Evolutionary conservation across 441 rosid genomes (phyloP), one percentile per base, ranked within the genome.

Genomic region (Sinapis alba): DNA sequence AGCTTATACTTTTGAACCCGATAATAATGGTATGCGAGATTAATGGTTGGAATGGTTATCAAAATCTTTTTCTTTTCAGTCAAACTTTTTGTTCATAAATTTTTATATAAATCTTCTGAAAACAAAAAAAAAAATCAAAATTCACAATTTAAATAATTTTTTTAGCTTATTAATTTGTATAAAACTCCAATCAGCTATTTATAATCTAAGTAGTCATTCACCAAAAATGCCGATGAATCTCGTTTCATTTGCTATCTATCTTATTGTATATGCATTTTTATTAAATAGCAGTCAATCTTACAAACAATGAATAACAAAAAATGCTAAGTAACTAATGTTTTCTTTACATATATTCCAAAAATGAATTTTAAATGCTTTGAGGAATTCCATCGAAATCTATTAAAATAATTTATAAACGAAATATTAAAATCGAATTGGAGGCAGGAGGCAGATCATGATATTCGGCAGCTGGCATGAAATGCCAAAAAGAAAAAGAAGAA

Each of bases 341-440:
- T 34, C 41, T 34, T 34, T 34, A 38, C 68, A n/a, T 65, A 9
- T 26, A n/a, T 66, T 50, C 27, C 6, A 66, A 66, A 50, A 28
- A 16, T 15, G 11, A 45, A 27, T 27, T 18, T 8, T 12, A 51
- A n/a, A 12, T n/a, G n/a, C 12, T 36, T 41, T 19, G 5, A 54
- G 30, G 19, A 50, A 26, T 28, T 19, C 6, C 11, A 66, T 19
- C 21, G 16, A 68, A 15, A 34, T 12, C 41, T 34, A 34, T 34
- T 34, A 34, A 34, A 10, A 10, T 2, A 34, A 34, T 34, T 34
- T 34, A 34, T 34, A 3, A 34, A 34, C 9, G 10, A 34, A 34
- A 34, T 34, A 34, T 34, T 13, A 8, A 34, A 34, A 63, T 3
- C n/a, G 5, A 26, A 65, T 36, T 45, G 41, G 41, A 34, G 34